These are phyloP conservation scores for Begonia fuchsioides DNA, from an alignment of 306 rosid genomes.

Conservation along the genomic window DNA sequence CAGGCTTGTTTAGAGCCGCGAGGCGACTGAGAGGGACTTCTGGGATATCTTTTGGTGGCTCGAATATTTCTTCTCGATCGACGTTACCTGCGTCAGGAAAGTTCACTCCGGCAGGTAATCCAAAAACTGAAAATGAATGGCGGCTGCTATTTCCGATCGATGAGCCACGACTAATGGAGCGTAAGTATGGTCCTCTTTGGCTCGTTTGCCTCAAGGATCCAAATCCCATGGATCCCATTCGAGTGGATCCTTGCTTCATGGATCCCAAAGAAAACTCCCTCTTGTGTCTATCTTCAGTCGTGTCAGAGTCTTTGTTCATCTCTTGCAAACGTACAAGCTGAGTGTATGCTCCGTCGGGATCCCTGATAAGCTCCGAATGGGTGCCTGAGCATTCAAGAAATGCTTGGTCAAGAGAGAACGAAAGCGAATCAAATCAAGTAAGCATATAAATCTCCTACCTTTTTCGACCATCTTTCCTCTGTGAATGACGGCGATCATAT, in stretches of 20 bases:
- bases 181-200: constrained; percentile 33
- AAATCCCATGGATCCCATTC: constrained; percentile 14
- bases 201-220: constrained; percentile 50
- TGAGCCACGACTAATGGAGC: constrained; percentile 65
- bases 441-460: no score
- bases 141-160: constrained; percentile 55
- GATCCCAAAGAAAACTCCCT: constrained; percentile 9
- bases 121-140: constrained; percentile 60
- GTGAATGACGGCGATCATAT: constrained; percentile 79
- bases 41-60: constrained; percentile 16
- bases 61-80: neutral
- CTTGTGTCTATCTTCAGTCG: constrained; percentile 11
- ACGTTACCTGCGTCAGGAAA: constrained; percentile 8
- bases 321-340: constrained; percentile 74
- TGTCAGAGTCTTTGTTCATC: constrained; percentile 29
- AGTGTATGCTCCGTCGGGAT: constrained; percentile 69
- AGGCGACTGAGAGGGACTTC: constrained; percentile 53
- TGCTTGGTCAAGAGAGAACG: no score
- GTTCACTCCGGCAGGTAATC: constrained; percentile 45
- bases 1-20: constrained; percentile 78
- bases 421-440: no score
- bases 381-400: constrained; percentile 38
- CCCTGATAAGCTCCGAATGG: constrained; percentile 42
- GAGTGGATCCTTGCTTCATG: constrained; percentile 26
- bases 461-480: constrained; percentile 87